Conservation (phyloP, 2,329 filamentous ascomycete genomes). For the Colletotrichum falcatum region DNA sequence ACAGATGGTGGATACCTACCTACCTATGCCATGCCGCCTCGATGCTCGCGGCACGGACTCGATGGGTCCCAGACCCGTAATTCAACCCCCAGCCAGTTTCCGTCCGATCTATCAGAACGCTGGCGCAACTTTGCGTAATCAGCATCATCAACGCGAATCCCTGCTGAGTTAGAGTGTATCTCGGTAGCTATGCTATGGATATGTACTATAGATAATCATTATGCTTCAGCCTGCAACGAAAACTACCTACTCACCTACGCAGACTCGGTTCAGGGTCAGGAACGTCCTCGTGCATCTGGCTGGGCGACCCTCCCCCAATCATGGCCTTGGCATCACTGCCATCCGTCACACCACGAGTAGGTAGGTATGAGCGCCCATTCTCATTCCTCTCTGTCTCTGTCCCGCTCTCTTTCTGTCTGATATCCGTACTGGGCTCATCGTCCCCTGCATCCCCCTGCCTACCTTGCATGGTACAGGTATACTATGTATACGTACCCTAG, state of each 20-base stretch:
- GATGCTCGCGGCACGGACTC: background rate
- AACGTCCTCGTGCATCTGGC: constrained; percentile 9
- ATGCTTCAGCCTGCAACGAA: too few species aligned
- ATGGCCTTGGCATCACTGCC: background rate
- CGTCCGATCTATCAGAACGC: background rate
- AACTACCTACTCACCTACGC: too few species aligned
- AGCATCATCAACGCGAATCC: constrained; percentile 18
- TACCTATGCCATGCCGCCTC: too few species aligned
- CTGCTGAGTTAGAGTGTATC: background rate
- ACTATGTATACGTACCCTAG: constrained; percentile 26
- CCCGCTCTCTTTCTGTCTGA: background rate
- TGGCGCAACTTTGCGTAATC: background rate
- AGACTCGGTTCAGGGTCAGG: background rate
- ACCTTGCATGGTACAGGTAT: constrained; percentile 30
- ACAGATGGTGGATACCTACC: background rate
- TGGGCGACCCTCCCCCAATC: background rate
- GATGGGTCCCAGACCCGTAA: background rate
- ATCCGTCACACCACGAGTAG: background rate
- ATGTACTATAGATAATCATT: too few species aligned
- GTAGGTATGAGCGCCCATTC: background rate
- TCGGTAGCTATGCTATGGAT: background rate
- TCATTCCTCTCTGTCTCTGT: background rate
- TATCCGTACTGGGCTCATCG: background rate
- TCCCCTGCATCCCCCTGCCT: constrained; percentile 13
- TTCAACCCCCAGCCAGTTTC: background rate